Base-by-base conservation (phyloP, 768 basidiomycete genomes). In the Sutorius australiensis region DNA sequence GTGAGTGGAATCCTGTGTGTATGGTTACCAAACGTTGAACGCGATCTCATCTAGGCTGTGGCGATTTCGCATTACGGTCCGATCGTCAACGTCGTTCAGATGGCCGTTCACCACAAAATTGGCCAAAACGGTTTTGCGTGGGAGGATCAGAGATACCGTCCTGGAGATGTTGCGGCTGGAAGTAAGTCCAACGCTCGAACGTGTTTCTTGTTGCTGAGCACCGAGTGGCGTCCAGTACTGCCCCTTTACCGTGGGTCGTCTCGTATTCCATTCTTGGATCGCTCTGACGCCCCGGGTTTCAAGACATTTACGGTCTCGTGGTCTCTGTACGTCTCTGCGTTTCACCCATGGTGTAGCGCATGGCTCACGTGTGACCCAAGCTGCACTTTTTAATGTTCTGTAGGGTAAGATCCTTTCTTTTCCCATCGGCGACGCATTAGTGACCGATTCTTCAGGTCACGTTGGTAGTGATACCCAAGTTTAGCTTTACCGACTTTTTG, bases 11-110 rank as follows among this genome's bases (percentile, higher is more conserved):
- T 16, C 10, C 21, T 12, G 10, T 16, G 11, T 21, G 14, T 2
- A 17, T n/a, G 43, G 1, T 0, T n/a, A 16, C 33, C 31, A 42
- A 37, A 58, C 24, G 0, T 36, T 34, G 44, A 37, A 59, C 24
- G 0, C 27, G 6, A 14, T 28, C 9, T 16, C 31, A 16, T 10
- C 21, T 32, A 84, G 84, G 88, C 85, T 10, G 84, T 87, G 16
- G 77, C 75, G 8, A 82, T 89, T 51, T 64, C 87, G 0, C 87
- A 89, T 64, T 83, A 81, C 61, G 67, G 77, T 0, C 77, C 86
- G 6, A 83, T 88, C 30, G 74, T 79, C 16, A 88, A 87, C 61
- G 69, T 83, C 5, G 61, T 85, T n/a, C 83, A 86, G 67, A 82
- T 73, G 72, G 77, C 76, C 1, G 51, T 73, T 37, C 82, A 82